Evolutionary conservation across 202 grass and related monocot genomes (phyloP).

Genomic region (Zoysia matrella): DNA sequence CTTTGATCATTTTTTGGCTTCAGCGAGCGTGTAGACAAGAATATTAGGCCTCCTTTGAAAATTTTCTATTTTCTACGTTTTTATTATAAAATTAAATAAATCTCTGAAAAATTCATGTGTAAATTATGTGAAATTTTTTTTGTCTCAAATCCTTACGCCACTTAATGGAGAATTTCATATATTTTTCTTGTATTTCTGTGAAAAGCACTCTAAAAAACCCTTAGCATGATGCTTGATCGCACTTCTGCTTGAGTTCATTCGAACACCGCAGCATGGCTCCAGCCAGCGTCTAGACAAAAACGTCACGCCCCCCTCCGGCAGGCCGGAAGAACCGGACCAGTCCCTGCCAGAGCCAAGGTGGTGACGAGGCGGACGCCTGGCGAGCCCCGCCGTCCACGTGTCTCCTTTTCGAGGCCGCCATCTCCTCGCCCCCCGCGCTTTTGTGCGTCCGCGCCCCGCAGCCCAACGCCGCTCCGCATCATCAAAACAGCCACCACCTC

Average conservation of each 20-base stretch:
- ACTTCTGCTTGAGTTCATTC: not conserved
- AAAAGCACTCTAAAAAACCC: too few relatives aligned
- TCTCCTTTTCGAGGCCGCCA: conserved; percentile 2
- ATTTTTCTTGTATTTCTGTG: too few relatives aligned
- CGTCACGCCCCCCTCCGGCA: not conserved
- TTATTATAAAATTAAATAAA: too few relatives aligned
- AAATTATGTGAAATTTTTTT: too few relatives aligned
- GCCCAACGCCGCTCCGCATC: conserved; percentile 9
- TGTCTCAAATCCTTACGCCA: too few relatives aligned
- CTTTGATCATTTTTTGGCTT: too few relatives aligned
- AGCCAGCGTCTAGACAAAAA: not conserved
- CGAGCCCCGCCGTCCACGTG: conserved; percentile 29
- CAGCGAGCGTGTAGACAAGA: too few relatives aligned
- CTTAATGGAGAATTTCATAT: too few relatives aligned
- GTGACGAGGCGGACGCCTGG: conserved; percentile 35
- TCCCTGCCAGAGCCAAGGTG: conserved; percentile 1
- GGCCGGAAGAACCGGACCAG: not conserved
- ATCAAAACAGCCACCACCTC: conserved; percentile 22
- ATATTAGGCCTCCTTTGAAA: too few relatives aligned
- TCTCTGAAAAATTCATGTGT: too few relatives aligned
- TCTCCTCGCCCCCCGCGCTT: conserved; percentile 21
- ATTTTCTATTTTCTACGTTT: too few relatives aligned
- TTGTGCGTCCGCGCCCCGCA: conserved; percentile 25
- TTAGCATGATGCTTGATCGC: too few relatives aligned
- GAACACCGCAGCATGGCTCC: not conserved